A percentile compares a stretch with the other conserved stretches of the same genome.
These are phyloP conservation scores for Deuterostichococcus epilithicus DNA, from an alignment of 139 green algal genomes.

Conservation along the genomic window DNA sequence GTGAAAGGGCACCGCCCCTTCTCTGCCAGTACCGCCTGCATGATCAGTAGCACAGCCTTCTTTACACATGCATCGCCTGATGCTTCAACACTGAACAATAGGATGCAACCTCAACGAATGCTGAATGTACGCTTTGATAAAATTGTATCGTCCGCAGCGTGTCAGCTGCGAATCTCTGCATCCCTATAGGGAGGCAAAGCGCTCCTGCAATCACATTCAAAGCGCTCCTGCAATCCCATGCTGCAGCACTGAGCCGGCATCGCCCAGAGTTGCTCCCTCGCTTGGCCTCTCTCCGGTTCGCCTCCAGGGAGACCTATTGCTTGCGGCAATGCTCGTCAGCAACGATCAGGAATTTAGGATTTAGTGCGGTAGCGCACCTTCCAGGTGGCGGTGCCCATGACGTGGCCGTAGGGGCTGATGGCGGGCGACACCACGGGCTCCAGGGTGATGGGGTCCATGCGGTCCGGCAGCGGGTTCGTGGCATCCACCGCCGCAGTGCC, in stretches of 20 bases:
- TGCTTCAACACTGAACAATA: too few relatives aligned
- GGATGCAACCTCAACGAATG: too few relatives aligned
- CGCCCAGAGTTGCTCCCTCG: too few relatives aligned
- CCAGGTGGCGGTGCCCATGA: constrained; percentile 91
- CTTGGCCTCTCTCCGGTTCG: too few relatives aligned
- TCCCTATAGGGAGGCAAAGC: too few relatives aligned
- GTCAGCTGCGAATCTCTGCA: too few relatives aligned
- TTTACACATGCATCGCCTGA: not conserved
- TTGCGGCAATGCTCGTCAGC: not conserved
- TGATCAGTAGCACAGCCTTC: not conserved
- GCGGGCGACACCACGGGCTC: constrained; percentile 72
- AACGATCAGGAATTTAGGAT: not conserved
- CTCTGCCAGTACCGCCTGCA: constrained; percentile 69
- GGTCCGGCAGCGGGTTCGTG: constrained; percentile 68
- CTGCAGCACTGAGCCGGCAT: too few relatives aligned
- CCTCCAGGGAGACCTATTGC: too few relatives aligned
- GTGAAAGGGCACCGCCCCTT: constrained; percentile 84
- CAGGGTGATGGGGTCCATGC: constrained; percentile 84
- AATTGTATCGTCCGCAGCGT: too few relatives aligned
- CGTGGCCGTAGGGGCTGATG: constrained; percentile 82
- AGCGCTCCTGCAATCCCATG: too few relatives aligned
- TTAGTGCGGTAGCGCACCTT: constrained; percentile 24
- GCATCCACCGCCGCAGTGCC: constrained; percentile 7
- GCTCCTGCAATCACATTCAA: too few relatives aligned
- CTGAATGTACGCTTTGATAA: too few relatives aligned